Conservation (phyloP, 306 rosid genomes). For the Vigna mungo region DNA sequence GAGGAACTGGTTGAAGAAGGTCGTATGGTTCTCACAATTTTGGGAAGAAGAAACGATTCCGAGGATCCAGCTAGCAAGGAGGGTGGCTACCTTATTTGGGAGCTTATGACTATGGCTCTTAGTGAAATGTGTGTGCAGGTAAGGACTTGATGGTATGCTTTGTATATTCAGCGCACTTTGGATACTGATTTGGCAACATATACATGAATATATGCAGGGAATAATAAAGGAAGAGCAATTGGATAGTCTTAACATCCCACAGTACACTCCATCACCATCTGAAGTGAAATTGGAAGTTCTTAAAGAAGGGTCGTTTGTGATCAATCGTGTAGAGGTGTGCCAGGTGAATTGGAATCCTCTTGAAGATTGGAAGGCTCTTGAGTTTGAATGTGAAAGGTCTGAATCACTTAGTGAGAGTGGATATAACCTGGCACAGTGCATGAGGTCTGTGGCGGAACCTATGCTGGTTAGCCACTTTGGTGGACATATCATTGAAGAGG, state of each 20-base stretch:
- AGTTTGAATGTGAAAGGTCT: not conserved
- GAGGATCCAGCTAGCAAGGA: conserved; percentile 50
- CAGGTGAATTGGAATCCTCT: conserved; percentile 45
- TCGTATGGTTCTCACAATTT: conserved; percentile 59
- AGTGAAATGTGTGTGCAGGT: conserved; percentile 58
- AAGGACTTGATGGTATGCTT: no score
- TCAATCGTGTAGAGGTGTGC: conserved; percentile 29
- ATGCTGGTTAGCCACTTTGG: conserved; percentile 52
- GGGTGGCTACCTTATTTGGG: conserved; percentile 48
- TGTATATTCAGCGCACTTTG: not conserved
- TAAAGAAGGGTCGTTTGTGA: conserved; percentile 50
- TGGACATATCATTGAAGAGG: conserved; percentile 51
- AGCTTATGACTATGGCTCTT: conserved; percentile 57
- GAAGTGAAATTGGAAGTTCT: conserved; percentile 49
- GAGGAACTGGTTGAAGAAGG: conserved; percentile 58
- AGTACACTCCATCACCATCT: conserved; percentile 50
- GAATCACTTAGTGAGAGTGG: not conserved
- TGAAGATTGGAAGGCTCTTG: not conserved
- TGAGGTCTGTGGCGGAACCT: conserved; percentile 57
- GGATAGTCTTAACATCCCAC: conserved; percentile 52
- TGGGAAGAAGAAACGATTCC: conserved; percentile 53
- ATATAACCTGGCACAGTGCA: conserved; percentile 47
- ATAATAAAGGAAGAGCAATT: conserved; percentile 40
- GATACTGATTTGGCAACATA: not conserved
- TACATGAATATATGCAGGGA: not conserved